Percentiles rank a stretch among this genome's conserved stretches.
Conservation (phyloP, 192 early-diverging fungal genomes). For the Jimgerdemannia flammicorona region DNA sequence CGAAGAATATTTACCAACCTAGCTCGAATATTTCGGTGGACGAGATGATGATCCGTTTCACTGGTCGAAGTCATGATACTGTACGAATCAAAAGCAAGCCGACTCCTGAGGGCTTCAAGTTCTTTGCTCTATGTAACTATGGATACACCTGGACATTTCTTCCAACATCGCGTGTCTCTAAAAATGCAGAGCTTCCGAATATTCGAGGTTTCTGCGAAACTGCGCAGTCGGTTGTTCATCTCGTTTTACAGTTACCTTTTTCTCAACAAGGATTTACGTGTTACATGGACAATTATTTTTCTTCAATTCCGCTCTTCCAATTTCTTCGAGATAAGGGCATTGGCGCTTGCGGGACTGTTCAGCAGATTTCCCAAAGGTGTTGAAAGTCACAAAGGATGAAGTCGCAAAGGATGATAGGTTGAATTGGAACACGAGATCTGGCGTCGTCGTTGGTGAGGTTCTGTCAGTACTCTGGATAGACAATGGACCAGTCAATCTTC, state of each 20-base stretch:
- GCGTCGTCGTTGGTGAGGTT: conserved; percentile 2
- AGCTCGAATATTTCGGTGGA: conserved; percentile 7
- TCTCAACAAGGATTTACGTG: conserved; percentile 8
- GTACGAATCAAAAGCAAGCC: conserved; percentile 27
- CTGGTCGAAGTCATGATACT: not conserved
- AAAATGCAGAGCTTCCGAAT: not conserved
- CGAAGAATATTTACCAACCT: conserved; percentile 2
- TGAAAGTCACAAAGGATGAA: not conserved
- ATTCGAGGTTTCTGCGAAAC: conserved; percentile 8
- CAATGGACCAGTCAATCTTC: conserved; percentile 27
- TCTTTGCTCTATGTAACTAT: conserved; percentile 28
- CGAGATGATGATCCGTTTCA: conserved; percentile 8
- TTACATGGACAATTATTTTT: conserved; percentile 29
- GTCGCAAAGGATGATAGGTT: not conserved
- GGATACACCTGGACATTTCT: conserved; percentile 25
- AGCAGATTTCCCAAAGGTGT: not conserved
- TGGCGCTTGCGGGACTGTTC: conserved; percentile 13
- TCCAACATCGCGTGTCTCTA: conserved; percentile 5
- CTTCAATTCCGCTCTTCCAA: conserved; percentile 19
- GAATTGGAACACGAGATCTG: conserved; percentile 1
- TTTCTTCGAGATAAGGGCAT: conserved; percentile 7
- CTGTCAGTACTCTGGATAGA: conserved; percentile 27
- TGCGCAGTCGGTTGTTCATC: conserved; percentile 14
- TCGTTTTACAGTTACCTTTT: conserved; percentile 19
- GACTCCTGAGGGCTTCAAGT: conserved; percentile 23